phyloP scores from a whole-genome alignment of 805 yeast genomes.

The Komagataella pseudopastoris region DNA sequence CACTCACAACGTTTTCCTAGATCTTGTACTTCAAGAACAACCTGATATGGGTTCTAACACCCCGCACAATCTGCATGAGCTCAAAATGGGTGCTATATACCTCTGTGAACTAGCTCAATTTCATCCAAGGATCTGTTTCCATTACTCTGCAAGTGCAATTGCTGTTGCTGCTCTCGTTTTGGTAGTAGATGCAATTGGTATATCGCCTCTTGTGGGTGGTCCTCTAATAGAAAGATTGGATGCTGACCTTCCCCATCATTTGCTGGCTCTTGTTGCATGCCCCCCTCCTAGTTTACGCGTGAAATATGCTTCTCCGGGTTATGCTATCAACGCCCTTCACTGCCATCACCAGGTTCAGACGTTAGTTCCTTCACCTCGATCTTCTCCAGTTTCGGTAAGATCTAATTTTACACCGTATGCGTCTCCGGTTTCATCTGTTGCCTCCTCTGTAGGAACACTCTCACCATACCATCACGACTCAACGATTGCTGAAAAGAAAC shows the following conservation, averaged over 20 bases:
- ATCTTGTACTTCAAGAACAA: slow-evolving; percentile 26
- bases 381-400: background rate
- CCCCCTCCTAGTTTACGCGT: background rate
- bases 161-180: slow-evolving; percentile 33
- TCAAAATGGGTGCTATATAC: slow-evolving; percentile 44
- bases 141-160: slow-evolving; percentile 28
- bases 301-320: background rate
- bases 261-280: background rate
- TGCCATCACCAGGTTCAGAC: background rate
- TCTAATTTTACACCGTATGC: background rate
- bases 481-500: slow-evolving; percentile 4
- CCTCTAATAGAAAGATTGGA: background rate
- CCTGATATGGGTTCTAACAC: slow-evolving; percentile 3
- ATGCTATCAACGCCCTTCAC: background rate
- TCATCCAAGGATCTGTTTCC: slow-evolving; percentile 42
- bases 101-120: slow-evolving; percentile 57
- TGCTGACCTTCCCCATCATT: background rate
- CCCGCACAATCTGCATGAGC: slow-evolving; percentile 24
- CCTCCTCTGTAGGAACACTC: background rate
- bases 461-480: background rate
- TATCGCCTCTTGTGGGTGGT: background rate
- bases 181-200: background rate
- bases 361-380: background rate
- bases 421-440: background rate
- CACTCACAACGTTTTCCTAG: slow-evolving; percentile 51